Conservation (phyloP, 75 land plant species). For the Larix kaempferi region DNA sequence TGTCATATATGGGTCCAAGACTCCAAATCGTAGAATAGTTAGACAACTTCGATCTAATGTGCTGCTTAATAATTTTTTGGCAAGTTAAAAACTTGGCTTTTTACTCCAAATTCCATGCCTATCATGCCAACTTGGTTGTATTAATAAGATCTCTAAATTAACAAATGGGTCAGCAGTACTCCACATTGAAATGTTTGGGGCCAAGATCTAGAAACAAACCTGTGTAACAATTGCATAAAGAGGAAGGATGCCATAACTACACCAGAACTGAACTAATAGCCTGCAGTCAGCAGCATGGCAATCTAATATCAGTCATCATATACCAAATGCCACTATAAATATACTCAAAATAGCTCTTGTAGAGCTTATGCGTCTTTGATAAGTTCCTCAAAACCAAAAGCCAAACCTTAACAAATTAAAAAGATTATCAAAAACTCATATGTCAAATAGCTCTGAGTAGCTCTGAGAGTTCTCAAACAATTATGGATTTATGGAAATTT, state of each 20-base stretch:
- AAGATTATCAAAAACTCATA: no score
- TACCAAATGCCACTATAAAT: background rate
- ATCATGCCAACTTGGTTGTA: background rate
- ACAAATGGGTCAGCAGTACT: background rate
- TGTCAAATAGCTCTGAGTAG: no score
- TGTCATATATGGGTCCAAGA: no score
- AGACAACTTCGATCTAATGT: no score
- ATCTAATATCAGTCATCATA: background rate
- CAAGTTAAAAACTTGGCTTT: background rate
- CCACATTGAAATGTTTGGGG: background rate
- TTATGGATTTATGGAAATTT: no score
- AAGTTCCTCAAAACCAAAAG: no score
- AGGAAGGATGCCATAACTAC: slow-evolving; percentile 72
- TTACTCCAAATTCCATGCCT: no score
- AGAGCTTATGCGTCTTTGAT: no score
- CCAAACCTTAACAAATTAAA: no score
- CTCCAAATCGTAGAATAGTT: no score
- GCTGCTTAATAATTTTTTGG: background rate
- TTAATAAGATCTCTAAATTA: background rate
- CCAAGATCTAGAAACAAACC: slow-evolving; percentile 22
- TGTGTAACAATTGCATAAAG: slow-evolving; percentile 56
- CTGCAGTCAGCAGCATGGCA: slow-evolving; percentile 22
- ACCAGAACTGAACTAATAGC: slow-evolving; percentile 66
- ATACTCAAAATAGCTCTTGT: no score
- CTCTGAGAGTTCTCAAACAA: no score